phyloP scores from a whole-genome alignment of 257 asterid genomes.

The Capsicum rhomboideum region DNA sequence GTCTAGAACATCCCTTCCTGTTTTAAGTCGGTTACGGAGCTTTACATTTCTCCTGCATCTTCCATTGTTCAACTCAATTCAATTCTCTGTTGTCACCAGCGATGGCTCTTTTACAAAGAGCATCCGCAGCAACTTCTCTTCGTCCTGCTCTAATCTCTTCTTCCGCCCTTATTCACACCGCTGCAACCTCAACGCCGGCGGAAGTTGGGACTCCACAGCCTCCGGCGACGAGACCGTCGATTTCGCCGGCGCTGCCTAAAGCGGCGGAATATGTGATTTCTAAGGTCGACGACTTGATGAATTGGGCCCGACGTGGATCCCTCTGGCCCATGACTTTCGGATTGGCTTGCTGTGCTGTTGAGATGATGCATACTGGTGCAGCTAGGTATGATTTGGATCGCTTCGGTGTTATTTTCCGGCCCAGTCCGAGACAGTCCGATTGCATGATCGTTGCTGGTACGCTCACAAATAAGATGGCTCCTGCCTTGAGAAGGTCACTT shows the following conservation, averaged over 20 bases:
- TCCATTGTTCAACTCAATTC: background rate
- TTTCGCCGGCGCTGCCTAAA: constrained; percentile 57
- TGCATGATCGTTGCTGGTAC: constrained; percentile 90
- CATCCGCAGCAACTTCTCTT: background rate
- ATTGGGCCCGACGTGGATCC: constrained; percentile 91
- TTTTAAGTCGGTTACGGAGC: background rate
- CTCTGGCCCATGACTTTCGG: constrained; percentile 99
- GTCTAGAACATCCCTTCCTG: background rate
- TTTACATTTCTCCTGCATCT: background rate
- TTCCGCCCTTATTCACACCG: background rate
- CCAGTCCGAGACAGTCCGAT: constrained; percentile 96
- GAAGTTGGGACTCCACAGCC: constrained; percentile 7
- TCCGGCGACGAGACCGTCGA: constrained; percentile 60
- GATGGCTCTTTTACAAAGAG: background rate
- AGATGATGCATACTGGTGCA: constrained; percentile 99
- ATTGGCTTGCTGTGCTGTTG: constrained; percentile 94
- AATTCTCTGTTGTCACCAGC: background rate
- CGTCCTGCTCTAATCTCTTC: background rate
- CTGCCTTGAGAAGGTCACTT: constrained; percentile 87
- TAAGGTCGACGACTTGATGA: constrained; percentile 92
- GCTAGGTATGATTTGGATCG: constrained; percentile 95
- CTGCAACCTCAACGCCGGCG: background rate
- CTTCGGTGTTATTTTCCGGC: constrained; percentile 86
- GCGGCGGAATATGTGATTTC: constrained; percentile 84
- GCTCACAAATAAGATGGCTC: constrained; percentile 92